These are phyloP conservation scores for Kluyveromyces wickerhamii DNA, from an alignment of 805 yeast genomes.

Conservation along the genomic window DNA sequence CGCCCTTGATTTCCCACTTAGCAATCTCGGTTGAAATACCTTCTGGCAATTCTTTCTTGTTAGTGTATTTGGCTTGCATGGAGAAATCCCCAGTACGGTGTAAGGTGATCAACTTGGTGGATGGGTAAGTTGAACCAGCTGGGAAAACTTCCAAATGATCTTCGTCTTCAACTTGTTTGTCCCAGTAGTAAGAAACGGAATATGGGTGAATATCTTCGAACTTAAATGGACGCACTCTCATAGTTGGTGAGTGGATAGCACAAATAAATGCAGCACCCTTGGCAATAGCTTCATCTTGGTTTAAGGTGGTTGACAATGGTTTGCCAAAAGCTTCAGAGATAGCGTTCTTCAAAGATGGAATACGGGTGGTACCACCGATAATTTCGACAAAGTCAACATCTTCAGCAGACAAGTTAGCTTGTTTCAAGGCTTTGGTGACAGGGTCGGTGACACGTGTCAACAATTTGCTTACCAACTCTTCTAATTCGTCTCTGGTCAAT, in stretches of 20 bases:
- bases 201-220: conserved; percentile 89
- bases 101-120: conserved; percentile 89
- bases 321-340: conserved; percentile 76
- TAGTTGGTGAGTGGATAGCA: conserved; percentile 97
- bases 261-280: conserved; percentile 99
- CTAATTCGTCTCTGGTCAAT: conserved; percentile 85
- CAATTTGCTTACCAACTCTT: conserved; percentile 78
- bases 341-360: conserved; percentile 82
- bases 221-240: conserved; percentile 97
- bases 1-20: conserved; percentile 82
- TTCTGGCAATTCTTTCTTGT: conserved; percentile 61
- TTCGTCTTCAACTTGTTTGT: conserved; percentile 82
- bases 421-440: conserved; percentile 70
- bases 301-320: conserved; percentile 85
- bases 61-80: conserved; percentile 78
- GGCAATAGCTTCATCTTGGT: conserved; percentile 98
- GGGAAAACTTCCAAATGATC: conserved; percentile 96
- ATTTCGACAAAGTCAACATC: conserved; percentile 89
- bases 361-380: conserved; percentile 98
- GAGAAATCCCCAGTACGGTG: conserved; percentile 86
- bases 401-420: conserved; percentile 62
- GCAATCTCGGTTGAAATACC: conserved; percentile 63
- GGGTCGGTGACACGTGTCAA: conserved; percentile 71
- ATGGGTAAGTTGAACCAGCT: conserved; percentile 84
- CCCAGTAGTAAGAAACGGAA: conserved; percentile 95